Evolutionary conservation across 2,329 filamentous ascomycete genomes (phyloP).

Genomic region (Pseudovirgaria hyperparasitica): DNA sequence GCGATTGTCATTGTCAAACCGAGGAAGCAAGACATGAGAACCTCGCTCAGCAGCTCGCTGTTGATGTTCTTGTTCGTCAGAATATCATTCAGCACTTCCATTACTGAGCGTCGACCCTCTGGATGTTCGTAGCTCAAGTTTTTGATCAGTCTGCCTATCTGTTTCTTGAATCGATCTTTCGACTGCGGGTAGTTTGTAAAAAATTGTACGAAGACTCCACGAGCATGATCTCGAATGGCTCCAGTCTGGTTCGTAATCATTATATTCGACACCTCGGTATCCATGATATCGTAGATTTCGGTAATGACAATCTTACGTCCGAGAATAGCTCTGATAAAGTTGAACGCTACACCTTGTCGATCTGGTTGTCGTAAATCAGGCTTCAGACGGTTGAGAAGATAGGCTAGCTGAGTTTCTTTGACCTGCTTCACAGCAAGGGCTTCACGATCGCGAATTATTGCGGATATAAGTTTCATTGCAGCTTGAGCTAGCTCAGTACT

Average conservation of each 20-base stretch:
- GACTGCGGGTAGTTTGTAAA: conserved; percentile 88
- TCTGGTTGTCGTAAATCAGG: conserved; percentile 87
- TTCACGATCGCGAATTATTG: conserved; percentile 69
- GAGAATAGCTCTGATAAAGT: conserved; percentile 79
- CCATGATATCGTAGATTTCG: conserved; percentile 79
- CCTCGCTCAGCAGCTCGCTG: conserved; percentile 70
- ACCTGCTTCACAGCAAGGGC: conserved; percentile 61
- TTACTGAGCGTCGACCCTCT: conserved; percentile 79
- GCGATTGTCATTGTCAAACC: conserved; percentile 74
- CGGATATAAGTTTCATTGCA: conserved; percentile 75
- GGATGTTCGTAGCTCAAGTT: conserved; percentile 86
- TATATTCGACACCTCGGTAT: conserved; percentile 67
- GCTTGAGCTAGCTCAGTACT: conserved; percentile 77
- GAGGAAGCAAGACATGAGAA: conserved; percentile 70
- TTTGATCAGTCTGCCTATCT: conserved; percentile 75
- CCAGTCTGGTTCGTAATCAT: conserved; percentile 96
- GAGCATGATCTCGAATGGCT: conserved; percentile 72
- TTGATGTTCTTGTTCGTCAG: conserved; percentile 66
- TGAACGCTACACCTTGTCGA: conserved; percentile 86
- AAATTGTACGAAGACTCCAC: conserved; percentile 88
- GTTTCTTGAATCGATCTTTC: conserved; percentile 77
- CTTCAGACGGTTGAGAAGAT: conserved; percentile 68
- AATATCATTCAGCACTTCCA: conserved; percentile 83
- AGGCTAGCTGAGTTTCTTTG: conserved; percentile 70
- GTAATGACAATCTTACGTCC: conserved; percentile 76